Evolutionary conservation across 345 rosid species (phyloP), one percentile per base, ranked within the genome.

Genomic region (Populus alba): DNA sequence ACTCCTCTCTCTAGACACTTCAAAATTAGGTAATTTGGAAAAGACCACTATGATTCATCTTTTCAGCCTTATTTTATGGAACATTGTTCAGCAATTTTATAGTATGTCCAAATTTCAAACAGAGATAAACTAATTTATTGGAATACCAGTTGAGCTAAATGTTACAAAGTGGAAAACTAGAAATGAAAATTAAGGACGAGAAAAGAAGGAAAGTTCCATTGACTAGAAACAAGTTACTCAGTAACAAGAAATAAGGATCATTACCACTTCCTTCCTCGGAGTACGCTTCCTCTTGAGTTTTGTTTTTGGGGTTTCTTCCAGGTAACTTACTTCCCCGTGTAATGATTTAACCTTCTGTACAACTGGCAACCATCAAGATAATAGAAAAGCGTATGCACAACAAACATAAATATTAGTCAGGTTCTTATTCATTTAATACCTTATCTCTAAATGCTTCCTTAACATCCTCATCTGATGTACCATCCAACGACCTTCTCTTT

Each of bases 231-330:
- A 79, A 63, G 72, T 35, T 76, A 53, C 25, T 7, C 63, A 61
- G 35, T n/a, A 35, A 23, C 17, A 51, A 38, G 27, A 7, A 53
- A 71, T 41, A 16, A 69, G 57, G 33, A 71, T 41, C 4, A 70
- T 55, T 86, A 87, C 91, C 86, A 81, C 81, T 81, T 80, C 87
- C 83, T 85, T 87, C 76, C 81, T 80, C 18, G 80, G 78, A 71
- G 88, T 70, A 38, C 62, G 83, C 75, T 69, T 88, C 84, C 87
- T 80, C 73, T 81, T 83, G 77, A 73, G 57, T 78, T 78, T 79
- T 70, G 81, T 80, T 83, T 80, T 83, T 71, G 86, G 80, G 38
- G 81, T 77, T 80, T 85, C 85, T 69, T 81, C 82, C 39, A 33
- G 31, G 43, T 35, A 16, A 79, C 71, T 73, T 73, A 76, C 85